Base-by-base conservation (phyloP, 2,329 filamentous ascomycete species). In the Epichloe elymi region DNA sequence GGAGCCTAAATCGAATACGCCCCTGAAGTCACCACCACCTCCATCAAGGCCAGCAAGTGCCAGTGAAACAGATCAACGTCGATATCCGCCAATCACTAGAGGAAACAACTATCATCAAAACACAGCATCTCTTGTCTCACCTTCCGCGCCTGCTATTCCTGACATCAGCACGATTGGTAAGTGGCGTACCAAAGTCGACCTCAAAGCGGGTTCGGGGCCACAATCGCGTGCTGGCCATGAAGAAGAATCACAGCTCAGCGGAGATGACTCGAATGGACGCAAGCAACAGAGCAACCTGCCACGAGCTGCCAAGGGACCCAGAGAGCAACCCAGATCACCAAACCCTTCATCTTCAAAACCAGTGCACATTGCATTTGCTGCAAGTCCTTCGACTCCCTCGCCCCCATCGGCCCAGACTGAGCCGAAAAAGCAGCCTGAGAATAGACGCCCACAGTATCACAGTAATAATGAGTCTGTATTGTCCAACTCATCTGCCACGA, bases 31-130 rank as follows among this genome's bases (percentile, higher is more conserved):
- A 5, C 54, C 55, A 4, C 55, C 59, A 15, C 56, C 55, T 15
- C 54, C 56, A 7, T 36, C 45, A 14, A 53, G 37, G n/a, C 14
- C 36, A 7, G 42, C 10, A 4, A 11, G 39, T 5, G 15, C 56
- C 10, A 60, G 58, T 33, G 52, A 57, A 10, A 57, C 58, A 2
- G 62, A 66, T 5, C 59, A 58, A 2, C 59, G 64, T 48, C 58
- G 62, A 1, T 70, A 69, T 36, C 67, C 67, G 1, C 68, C 67
- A 7, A 69, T 68, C 46, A 64, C 68, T 1, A 61, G 65, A 26
- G 61, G 63, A n/a, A 63, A 59, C 20, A 53, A 56, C 49, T 23
- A 48, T 2, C 55, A 60, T 0, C 54, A 54, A 4, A 64, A 61
- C 46, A 57, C 59, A 5, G 61, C 62, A n/a, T 57, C 59, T 1